Conservation (phyloP, 1,139 yeast species). For the Ogataea hybrid region DNA sequence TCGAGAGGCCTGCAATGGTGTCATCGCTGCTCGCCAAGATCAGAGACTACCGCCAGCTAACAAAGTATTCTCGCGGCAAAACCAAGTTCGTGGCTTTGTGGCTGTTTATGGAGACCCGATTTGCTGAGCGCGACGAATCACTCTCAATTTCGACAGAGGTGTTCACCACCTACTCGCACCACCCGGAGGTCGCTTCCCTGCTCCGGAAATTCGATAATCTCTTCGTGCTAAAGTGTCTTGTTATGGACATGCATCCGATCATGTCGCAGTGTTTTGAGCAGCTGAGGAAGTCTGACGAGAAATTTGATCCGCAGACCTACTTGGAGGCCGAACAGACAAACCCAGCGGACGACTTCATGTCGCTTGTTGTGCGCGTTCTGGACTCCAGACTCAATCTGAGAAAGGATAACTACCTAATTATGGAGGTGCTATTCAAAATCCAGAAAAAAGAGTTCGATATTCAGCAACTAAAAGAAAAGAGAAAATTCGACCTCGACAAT, state of each 20-base stretch:
- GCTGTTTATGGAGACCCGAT: conserved; percentile 11
- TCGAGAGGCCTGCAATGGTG: conserved; percentile 5
- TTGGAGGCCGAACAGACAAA: not conserved
- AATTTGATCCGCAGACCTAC: not conserved
- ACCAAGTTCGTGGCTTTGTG: conserved; percentile 17
- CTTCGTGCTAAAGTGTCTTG: conserved; percentile 16
- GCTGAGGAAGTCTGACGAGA: not conserved
- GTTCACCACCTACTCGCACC: conserved; percentile 6
- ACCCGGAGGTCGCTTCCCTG: conserved; percentile 2
- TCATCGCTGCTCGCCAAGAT: conserved; percentile 4
- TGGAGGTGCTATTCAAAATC: conserved; percentile 9
- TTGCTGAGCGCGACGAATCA: conserved; percentile 7
- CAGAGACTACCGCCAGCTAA: conserved; percentile 7
- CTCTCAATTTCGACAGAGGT: conserved; percentile 11
- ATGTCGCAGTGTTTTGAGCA: conserved; percentile 1
- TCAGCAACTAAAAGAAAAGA: conserved; percentile 6
- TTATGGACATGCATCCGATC: conserved; percentile 12
- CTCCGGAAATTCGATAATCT: conserved; percentile 11
- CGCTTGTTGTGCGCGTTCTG: conserved; percentile 7
- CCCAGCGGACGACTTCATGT: conserved; percentile 2
- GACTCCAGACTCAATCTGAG: conserved; percentile 8
- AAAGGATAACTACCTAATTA: conserved; percentile 7
- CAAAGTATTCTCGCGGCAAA: conserved; percentile 12
- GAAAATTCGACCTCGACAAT: conserved; percentile 8
- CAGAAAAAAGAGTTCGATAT: conserved; percentile 11